Base-by-base conservation (phyloP, 2,329 filamentous ascomycete species). In the Pestalotiopsis sp. region DNA sequence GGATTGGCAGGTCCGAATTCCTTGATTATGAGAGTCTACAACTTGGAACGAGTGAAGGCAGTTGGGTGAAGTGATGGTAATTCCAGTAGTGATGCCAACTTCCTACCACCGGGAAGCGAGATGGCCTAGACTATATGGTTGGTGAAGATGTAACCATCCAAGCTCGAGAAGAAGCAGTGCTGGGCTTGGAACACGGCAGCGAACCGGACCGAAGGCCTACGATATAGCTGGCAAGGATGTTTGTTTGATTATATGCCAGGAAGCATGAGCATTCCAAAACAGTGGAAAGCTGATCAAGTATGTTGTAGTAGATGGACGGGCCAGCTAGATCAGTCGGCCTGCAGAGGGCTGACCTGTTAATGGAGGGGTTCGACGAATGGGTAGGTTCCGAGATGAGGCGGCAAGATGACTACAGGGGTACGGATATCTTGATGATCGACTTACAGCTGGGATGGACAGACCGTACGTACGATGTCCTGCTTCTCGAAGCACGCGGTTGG, bases 21-120 rank as follows among this genome's bases (percentile, higher is more conserved):
- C 70, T 66, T 69, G 70, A 41, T 69, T 59, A 73, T 73, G 61
- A 70, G 72, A 71, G 72, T 68, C 64, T 69, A 58, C 67, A 68
- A 80, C 79, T 82, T 82, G 80, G 73, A 83, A 82, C 78, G 81
- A 83, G 75, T 78, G 80, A 73, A 76, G 72, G 77, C 73, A 82
- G 81, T 82, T 83, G 81, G 81, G 75, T 78, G 80, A 82, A 83
- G 80, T 75, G 73, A 73, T 71, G 75, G 69, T 75, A 74, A 75
- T 78, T 79, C 76, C 73, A 74, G 71, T 70, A 68, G 69, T 64
- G 67, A 71, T 70, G 70, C 70, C 72, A 68, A 71, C 69, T 70
- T 62, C 68, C 71, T 70, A 74, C 72, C 71, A 70, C 72, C 72
- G 72, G 70, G 73, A 68, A 75, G 72, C 73, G 73, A 74, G 75